A percentile compares a stretch with the other conserved stretches of the same genome.
phyloP scores from a whole-genome alignment of 1,284 basidiomycete species.

The Rhodotorula sp. region DNA sequence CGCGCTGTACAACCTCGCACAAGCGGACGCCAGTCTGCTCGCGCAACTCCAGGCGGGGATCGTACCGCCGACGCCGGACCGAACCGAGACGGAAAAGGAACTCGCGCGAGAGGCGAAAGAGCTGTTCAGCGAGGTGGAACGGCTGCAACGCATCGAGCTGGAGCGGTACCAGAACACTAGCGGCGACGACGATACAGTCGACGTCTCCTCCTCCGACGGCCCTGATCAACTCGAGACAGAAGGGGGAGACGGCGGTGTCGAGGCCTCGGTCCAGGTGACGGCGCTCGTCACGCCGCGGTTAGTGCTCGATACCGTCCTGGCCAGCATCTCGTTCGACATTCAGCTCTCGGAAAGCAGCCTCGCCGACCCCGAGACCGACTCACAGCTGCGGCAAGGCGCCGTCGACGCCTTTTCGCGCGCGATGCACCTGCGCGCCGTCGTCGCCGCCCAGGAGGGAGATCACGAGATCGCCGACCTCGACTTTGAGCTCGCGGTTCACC shows the following conservation, averaged over 20 bases:
- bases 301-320: slow-evolving; percentile 37
- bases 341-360: slow-evolving; percentile 6
- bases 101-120: slow-evolving; percentile 22
- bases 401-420: slow-evolving; percentile 20
- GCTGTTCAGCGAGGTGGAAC: slow-evolving; percentile 30
- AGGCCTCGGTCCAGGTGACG: slow-evolving; percentile 12
- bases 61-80: neutral
- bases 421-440: slow-evolving; percentile 2
- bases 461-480: slow-evolving; percentile 12
- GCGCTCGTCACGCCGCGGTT: slow-evolving; percentile 32
- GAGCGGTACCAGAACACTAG: slow-evolving; percentile 10
- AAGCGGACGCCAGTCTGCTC: slow-evolving; percentile 22
- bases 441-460: neutral
- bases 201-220: neutral
- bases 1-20: slow-evolving; percentile 36
- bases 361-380: neutral
- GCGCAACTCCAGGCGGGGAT: slow-evolving; percentile 22
- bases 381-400: slow-evolving; percentile 8
- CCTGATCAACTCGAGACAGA: neutral
- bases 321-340: slow-evolving; percentile 24
- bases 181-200: neutral
- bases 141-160: slow-evolving; percentile 29
- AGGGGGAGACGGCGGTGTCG: neutral
- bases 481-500: slow-evolving; percentile 15
- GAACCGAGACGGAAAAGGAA: neutral